Percentiles rank a stretch among this genome's conserved stretches.
phyloP scores from a whole-genome alignment of 129 eudicot genomes.

The Centrapalus pauciflorus region DNA sequence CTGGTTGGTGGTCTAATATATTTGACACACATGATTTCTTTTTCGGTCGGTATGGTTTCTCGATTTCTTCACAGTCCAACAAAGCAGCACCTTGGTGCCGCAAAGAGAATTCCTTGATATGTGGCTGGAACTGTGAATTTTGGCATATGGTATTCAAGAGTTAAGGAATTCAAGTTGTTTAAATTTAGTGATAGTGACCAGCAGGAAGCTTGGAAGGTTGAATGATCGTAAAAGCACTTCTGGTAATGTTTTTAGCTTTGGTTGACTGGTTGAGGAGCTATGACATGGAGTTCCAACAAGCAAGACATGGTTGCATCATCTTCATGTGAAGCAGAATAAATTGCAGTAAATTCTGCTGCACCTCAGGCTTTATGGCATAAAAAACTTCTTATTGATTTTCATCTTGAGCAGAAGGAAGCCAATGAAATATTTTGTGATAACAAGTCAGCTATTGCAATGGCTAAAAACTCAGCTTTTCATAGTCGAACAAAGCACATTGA shows the following conservation, averaged over 20 bases:
- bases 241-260: slow-evolving; percentile 1
- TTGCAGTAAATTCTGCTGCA: not conserved
- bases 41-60: not conserved
- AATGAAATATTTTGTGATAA: too few species aligned
- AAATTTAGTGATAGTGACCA: not conserved
- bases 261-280: not conserved
- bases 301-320: not conserved
- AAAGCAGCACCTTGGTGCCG: not conserved
- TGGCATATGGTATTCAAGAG: not conserved
- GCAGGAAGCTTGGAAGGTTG: not conserved
- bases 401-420: too few species aligned
- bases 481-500: too few species aligned
- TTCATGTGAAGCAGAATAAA: not conserved
- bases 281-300: slow-evolving; percentile 5
- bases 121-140: not conserved
- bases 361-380: not conserved
- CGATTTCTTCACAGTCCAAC: not conserved
- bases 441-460: too few species aligned
- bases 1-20: not conserved
- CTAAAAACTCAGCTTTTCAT: too few species aligned
- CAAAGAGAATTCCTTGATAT: not conserved
- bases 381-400: too few species aligned
- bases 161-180: not conserved
- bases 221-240: slow-evolving; percentile 14
- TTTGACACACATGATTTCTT: not conserved